A percentile compares a stretch with the other conserved stretches of the same genome.
Conservation (phyloP, 2,329 filamentous ascomycete genomes). For the Aureobasidium lini region DNA sequence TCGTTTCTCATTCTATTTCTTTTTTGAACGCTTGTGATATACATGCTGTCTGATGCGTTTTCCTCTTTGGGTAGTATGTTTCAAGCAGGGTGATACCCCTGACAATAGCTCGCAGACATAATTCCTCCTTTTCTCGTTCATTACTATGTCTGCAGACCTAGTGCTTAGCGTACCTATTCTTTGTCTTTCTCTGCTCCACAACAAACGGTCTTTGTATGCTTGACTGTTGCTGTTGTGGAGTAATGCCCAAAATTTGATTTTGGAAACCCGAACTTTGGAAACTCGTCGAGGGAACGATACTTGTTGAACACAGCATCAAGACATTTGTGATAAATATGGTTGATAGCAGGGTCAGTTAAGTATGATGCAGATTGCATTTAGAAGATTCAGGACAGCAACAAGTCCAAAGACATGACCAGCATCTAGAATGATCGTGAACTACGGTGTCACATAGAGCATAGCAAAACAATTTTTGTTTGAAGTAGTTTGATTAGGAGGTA, state of each 20-base stretch:
- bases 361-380: no score
- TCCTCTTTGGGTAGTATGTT: no score
- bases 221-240: background rate
- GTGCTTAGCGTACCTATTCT: background rate
- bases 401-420: background rate
- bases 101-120: background rate
- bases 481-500: background rate
- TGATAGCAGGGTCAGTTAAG: no score
- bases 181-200: no score
- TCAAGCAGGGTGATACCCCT: background rate
- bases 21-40: no score
- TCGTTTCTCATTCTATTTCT: no score
- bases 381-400: background rate
- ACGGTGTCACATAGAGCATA: background rate
- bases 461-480: background rate
- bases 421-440: background rate
- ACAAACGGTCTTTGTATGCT: no score
- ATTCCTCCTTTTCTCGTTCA: background rate
- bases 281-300: no score
- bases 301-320: no score
- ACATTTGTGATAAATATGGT: no score
- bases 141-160: no score
- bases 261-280: background rate
- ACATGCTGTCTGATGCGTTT: no score
- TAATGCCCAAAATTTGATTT: background rate